phyloP scores from a whole-genome alignment of 306 rosid genomes.

The Prunus davidiana region DNA sequence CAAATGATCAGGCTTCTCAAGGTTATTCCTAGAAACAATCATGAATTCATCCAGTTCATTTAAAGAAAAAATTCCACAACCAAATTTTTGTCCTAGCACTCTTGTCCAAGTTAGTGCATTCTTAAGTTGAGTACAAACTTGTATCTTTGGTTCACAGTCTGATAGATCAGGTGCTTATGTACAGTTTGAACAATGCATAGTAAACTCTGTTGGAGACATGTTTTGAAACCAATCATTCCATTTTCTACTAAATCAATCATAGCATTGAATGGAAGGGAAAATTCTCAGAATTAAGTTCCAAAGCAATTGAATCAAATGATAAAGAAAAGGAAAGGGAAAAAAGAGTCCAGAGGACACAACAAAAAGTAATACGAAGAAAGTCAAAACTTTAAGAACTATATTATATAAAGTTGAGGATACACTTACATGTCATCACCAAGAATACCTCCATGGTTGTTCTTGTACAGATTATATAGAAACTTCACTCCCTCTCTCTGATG shows the following conservation, averaged over 20 bases:
- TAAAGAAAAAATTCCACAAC: neutral
- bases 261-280: neutral
- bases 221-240: neutral
- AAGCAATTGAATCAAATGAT: neutral
- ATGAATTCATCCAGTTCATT: no score
- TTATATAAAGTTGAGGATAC: neutral
- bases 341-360: neutral
- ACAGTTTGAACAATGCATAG: neutral
- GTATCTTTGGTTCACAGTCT: neutral
- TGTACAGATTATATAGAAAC: constrained; percentile 69
- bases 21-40: no score
- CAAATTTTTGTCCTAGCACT: neutral
- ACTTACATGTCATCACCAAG: constrained; percentile 98
- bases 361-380: neutral
- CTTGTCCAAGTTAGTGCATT: neutral
- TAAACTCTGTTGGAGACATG: neutral
- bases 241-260: neutral
- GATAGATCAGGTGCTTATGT: neutral
- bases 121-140: neutral
- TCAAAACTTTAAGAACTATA: neutral
- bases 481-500: constrained; percentile 84
- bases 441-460: constrained; percentile 87
- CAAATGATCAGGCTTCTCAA: no score
- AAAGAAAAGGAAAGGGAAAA: neutral
- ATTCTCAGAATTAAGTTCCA: neutral